Percentiles rank a stretch among this genome's conserved stretches.
Conservation (phyloP, 1,284 basidiomycete species). For the Rhodotorula sp. region DNA sequence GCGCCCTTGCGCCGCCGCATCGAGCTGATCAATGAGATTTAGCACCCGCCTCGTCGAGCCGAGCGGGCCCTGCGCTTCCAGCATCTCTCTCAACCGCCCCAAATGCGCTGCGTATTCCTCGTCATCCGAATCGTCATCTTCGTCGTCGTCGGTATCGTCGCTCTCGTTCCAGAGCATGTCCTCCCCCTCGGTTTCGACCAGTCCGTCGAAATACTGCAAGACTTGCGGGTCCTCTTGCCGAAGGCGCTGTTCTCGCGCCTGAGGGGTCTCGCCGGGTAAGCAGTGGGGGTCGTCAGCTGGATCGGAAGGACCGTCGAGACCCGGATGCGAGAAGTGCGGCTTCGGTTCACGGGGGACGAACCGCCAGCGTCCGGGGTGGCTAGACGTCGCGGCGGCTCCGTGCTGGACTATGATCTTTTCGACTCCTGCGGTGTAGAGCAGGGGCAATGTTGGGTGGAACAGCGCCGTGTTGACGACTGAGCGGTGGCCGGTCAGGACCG, state of each 20-base stretch:
- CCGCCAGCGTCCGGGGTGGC: neutral
- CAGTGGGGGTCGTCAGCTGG: neutral
- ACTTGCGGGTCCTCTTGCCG: conserved; percentile 22
- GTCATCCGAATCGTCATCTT: neutral
- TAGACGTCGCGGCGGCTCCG: conserved; percentile 49
- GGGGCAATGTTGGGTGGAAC: conserved; percentile 67
- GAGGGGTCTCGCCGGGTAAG: conserved; percentile 1
- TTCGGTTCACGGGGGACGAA: conserved; percentile 10
- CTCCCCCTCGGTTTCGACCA: conserved; percentile 21
- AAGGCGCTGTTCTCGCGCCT: neutral
- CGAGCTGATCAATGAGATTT: conserved; percentile 5
- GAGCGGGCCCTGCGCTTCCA: neutral
- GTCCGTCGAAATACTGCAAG: conserved; percentile 34
- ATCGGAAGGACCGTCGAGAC: neutral
- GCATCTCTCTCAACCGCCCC: neutral
- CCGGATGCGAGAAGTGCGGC: neutral
- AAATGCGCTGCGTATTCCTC: neutral
- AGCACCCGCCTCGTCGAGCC: conserved; percentile 13
- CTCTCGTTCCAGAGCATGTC: conserved; percentile 10
- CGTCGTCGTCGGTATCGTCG: neutral
- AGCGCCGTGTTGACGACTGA: conserved; percentile 70
- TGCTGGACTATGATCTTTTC: conserved; percentile 69
- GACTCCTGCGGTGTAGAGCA: conserved; percentile 66
- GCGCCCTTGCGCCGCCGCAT: neutral
- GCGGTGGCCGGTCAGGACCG: conserved; percentile 57